Base-by-base conservation (phyloP, 192 early-diverging fungal genomes). In the Jimgerdemannia lactiflua region DNA sequence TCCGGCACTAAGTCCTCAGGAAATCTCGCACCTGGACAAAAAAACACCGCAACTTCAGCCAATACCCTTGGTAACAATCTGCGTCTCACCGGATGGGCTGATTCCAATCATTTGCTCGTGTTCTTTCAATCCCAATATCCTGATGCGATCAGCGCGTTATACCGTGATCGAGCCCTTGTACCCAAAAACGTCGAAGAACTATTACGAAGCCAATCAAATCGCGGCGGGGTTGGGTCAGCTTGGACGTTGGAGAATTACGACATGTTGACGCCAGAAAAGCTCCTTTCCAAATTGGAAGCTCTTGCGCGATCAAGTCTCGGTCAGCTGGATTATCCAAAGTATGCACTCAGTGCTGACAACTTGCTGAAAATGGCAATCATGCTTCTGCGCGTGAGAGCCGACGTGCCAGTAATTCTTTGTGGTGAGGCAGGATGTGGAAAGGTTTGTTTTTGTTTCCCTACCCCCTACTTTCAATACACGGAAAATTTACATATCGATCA, bases 381-480 rank as follows among this genome's bases (percentile, higher is more conserved):
- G 20, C 59, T 74, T 69, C 18, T 74, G 18, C 43, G 74, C 67
- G 14, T 68, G 39, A 65, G 67, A 10, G 74, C 74, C 10, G 68
- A 69, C 20, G 49, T 74, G 39, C 74, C 74, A 2, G 74, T 74
- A 20, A 65, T 74, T 14, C 18, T 72, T 9, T 70, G n/a, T n/a
- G 74, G 74, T 0, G 74, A 74, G 40, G 74, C 74, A 29, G 67
- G 74, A 39, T 74, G 74, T 68, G 74, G 74, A n/a, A 74, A 74
- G 74, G 74, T 74, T 41, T 10, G 40, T 9, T n/a, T n/a, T n/a
- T n/a, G n/a, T n/a, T n/a, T n/a, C n/a, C n/a, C n/a, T n/a, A n/a
- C n/a, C n/a, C n/a, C n/a, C n/a, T n/a, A n/a, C n/a, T n/a, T n/a
- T n/a, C n/a, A n/a, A n/a, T n/a, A n/a, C n/a, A n/a, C n/a, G n/a